These are phyloP conservation scores for Lanmaoa pseudosensibilis DNA, from an alignment of 768 basidiomycete species.

Conservation along the genomic window DNA sequence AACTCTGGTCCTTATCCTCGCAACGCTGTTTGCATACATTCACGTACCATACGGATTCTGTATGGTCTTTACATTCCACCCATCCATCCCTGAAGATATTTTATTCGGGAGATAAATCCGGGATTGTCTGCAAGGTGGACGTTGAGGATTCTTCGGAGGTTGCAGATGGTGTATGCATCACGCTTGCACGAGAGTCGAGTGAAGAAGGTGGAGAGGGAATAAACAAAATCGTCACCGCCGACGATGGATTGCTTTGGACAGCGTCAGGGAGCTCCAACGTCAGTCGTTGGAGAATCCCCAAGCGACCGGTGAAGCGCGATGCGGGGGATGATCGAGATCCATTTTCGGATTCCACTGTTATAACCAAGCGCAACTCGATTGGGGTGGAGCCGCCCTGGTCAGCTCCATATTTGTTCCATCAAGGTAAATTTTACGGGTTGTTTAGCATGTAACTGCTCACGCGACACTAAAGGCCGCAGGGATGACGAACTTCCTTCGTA, in stretches of 20 bases:
- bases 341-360: constrained; percentile 12
- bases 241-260: constrained; percentile 87
- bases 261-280: constrained; percentile 82
- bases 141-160: constrained; percentile 79
- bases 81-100: constrained; percentile 87
- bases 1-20: constrained; percentile 89
- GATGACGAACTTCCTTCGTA: constrained; percentile 35
- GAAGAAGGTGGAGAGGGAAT: constrained; percentile 60
- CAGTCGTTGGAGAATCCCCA: constrained; percentile 74
- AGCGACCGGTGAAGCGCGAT: constrained; percentile 34
- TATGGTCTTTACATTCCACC: constrained; percentile 88
- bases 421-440: constrained; percentile 19
- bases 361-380: constrained; percentile 10
- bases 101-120: constrained; percentile 92
- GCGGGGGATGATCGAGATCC: constrained; percentile 14
- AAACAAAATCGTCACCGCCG: constrained; percentile 78
- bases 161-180: constrained; percentile 84
- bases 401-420: constrained; percentile 7
- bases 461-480: constrained; percentile 14
- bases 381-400: constrained; percentile 22
- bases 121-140: constrained; percentile 90
- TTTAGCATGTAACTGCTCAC: constrained; percentile 10
- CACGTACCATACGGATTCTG: constrained; percentile 90
- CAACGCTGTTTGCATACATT: constrained; percentile 96
- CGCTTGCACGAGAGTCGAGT: constrained; percentile 70